Percentiles rank a stretch among this genome's conserved stretches.
Evolutionary conservation across 345 rosid species (phyloP).

Genomic region (Lumnitzera littorea): DNA sequence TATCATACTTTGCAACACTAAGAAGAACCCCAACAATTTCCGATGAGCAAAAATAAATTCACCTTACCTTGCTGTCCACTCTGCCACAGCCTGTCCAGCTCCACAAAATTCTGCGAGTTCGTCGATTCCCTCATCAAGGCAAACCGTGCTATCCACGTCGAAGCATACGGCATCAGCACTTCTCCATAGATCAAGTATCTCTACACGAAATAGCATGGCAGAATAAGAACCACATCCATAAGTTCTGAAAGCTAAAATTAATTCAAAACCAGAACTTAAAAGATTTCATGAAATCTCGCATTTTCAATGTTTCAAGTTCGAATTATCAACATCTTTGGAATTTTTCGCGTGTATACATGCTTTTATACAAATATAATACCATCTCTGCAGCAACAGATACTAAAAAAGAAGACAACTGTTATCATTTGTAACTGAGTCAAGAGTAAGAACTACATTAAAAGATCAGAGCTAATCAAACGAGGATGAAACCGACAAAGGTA

Average conservation of each 20-base stretch:
- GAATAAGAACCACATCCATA: conserved; percentile 5
- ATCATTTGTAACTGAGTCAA: too few relatives aligned
- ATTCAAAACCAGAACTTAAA: conserved; percentile 1
- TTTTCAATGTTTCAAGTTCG: background rate
- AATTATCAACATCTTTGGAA: too few relatives aligned
- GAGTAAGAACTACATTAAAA: too few relatives aligned
- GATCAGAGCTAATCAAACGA: background rate
- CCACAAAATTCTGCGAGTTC: conserved; percentile 99
- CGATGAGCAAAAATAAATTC: background rate
- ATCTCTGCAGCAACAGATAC: too few relatives aligned
- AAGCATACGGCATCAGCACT: conserved; percentile 78
- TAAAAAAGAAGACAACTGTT: too few relatives aligned
- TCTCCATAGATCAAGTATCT: conserved; percentile 71
- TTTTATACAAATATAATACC: too few relatives aligned
- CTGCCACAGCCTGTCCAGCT: conserved; percentile 94
- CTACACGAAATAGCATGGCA: conserved; percentile 28
- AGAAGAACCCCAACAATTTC: conserved; percentile 3
- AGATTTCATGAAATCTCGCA: background rate
- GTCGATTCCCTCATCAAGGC: conserved; percentile 92
- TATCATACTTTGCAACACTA: background rate
- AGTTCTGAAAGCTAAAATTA: too few relatives aligned
- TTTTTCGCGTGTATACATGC: too few relatives aligned
- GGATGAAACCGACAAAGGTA: background rate
- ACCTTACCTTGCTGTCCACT: conserved; percentile 88
- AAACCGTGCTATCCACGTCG: conserved; percentile 98